Evolutionary conservation across 1,284 basidiomycete species (phyloP).

Genomic region (Sphagnurus paluster): DNA sequence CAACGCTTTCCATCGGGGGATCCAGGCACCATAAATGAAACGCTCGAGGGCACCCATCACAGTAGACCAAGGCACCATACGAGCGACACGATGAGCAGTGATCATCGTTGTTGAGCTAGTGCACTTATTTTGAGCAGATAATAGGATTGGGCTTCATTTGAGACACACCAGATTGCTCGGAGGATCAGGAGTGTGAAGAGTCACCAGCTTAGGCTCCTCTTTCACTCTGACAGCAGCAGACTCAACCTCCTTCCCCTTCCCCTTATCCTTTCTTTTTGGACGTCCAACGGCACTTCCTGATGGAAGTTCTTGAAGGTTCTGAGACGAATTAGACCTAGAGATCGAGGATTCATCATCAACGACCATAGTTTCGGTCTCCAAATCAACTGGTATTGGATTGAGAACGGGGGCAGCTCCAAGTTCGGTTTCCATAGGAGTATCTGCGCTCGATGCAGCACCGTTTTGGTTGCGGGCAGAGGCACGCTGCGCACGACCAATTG

Average conservation of each 20-base stretch:
- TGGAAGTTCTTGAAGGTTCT: slow-evolving; percentile 44
- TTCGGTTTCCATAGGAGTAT: slow-evolving; percentile 35
- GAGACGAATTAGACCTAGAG: slow-evolving; percentile 64
- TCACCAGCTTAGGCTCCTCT: slow-evolving; percentile 61
- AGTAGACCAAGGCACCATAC: slow-evolving; percentile 84
- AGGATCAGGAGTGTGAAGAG: slow-evolving; percentile 53
- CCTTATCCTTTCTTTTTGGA: slow-evolving; percentile 60
- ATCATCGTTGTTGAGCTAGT: slow-evolving; percentile 82
- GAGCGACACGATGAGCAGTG: slow-evolving; percentile 91
- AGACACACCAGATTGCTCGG: slow-evolving; percentile 42
- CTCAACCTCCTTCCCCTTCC: slow-evolving; percentile 61
- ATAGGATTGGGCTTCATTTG: slow-evolving; percentile 13
- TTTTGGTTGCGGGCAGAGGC: slow-evolving; percentile 70
- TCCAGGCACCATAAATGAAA: slow-evolving; percentile 98
- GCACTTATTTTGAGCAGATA: slow-evolving; percentile 20
- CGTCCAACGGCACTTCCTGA: slow-evolving; percentile 32
- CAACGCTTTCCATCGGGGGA: slow-evolving; percentile 88
- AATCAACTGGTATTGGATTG: slow-evolving; percentile 47
- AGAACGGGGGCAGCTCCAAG: slow-evolving; percentile 38
- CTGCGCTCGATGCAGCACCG: slow-evolving; percentile 38
- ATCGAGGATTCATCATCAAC: slow-evolving; percentile 47
- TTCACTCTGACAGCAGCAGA: slow-evolving; percentile 53
- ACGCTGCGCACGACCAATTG: slow-evolving; percentile 70
- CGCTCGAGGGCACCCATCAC: slow-evolving; percentile 94
- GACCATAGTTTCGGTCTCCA: slow-evolving; percentile 40